A percentile compares a stretch with the other conserved stretches of the same genome.
Conservation (phyloP, 2,329 filamentous ascomycete species). For the Cryphonectria naterciae region DNA sequence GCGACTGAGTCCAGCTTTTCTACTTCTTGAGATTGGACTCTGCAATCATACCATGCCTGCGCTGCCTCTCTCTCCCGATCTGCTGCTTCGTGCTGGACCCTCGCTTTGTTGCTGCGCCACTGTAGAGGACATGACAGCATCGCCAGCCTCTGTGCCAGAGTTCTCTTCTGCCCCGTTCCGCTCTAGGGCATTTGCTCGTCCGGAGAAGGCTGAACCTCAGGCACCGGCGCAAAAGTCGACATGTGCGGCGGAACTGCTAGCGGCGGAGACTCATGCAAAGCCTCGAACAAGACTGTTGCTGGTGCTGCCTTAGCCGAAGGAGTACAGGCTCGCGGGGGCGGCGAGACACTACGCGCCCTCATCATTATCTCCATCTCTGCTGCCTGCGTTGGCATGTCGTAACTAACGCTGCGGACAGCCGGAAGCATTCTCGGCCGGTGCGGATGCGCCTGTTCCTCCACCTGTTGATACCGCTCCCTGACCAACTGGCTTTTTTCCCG, state of each 20-base stretch:
- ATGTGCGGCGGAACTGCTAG: neutral
- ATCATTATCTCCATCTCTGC: conserved; percentile 27
- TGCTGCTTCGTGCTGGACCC: neutral
- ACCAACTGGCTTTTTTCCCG: conserved; percentile 19
- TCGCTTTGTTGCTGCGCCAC: neutral
- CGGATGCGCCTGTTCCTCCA: conserved; percentile 23
- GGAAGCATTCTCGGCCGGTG: conserved; percentile 21
- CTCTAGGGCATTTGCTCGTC: neutral
- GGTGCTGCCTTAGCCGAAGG: neutral
- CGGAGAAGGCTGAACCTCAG: neutral
- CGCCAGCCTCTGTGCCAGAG: neutral
- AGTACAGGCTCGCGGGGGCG: neutral
- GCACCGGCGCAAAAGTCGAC: neutral
- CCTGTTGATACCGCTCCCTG: conserved; percentile 25
- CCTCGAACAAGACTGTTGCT: neutral
- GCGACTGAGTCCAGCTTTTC: neutral
- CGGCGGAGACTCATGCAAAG: neutral
- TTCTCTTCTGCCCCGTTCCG: neutral
- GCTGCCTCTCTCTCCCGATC: neutral
- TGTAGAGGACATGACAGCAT: neutral
- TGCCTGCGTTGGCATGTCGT: conserved; percentile 25
- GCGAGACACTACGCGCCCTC: conserved; percentile 16
- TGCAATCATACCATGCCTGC: neutral
- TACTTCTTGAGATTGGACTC: neutral
- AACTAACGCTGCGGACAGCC: conserved; percentile 24